Evolutionary conservation across 768 basidiomycete genomes (phyloP).

Genomic region (Nidula microcarpa): DNA sequence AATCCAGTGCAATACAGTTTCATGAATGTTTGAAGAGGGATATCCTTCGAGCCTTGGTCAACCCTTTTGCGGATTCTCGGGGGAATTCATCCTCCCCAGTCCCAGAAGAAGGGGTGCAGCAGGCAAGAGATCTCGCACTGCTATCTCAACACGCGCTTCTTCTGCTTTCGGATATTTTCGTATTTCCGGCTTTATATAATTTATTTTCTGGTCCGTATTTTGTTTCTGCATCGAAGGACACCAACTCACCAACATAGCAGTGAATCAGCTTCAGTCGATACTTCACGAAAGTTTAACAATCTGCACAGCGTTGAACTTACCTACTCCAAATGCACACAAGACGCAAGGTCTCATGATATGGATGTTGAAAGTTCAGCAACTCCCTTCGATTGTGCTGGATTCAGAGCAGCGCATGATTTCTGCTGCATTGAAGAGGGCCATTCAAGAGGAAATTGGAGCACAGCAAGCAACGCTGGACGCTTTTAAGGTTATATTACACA

Average conservation of each 20-base stretch:
- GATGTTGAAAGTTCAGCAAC: slow-evolving; percentile 44
- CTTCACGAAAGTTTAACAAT: slow-evolving; percentile 43
- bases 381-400: slow-evolving; percentile 38
- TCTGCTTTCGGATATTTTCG: slow-evolving; percentile 47
- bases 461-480: slow-evolving; percentile 27
- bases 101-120: slow-evolving; percentile 33
- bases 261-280: slow-evolving; percentile 37
- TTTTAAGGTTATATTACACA: slow-evolving; percentile 22
- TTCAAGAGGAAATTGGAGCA: slow-evolving; percentile 26
- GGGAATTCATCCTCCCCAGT: slow-evolving; percentile 9
- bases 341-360: slow-evolving; percentile 45
- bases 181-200: slow-evolving; percentile 38
- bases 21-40: slow-evolving; percentile 47
- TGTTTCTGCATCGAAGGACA: not conserved
- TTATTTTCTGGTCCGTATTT: slow-evolving; percentile 46
- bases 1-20: slow-evolving; percentile 27
- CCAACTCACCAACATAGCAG: slow-evolving; percentile 20
- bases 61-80: slow-evolving; percentile 14
- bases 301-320: slow-evolving; percentile 25
- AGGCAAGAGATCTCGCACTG: slow-evolving; percentile 33
- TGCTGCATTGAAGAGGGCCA: slow-evolving; percentile 27
- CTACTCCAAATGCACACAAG: slow-evolving; percentile 37
- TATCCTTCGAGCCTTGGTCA: slow-evolving; percentile 36
- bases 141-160: slow-evolving; percentile 55
- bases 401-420: slow-evolving; percentile 25